Base-by-base conservation (phyloP, 78 protist genomes). In the Cyanophora paradoxa region DNA sequence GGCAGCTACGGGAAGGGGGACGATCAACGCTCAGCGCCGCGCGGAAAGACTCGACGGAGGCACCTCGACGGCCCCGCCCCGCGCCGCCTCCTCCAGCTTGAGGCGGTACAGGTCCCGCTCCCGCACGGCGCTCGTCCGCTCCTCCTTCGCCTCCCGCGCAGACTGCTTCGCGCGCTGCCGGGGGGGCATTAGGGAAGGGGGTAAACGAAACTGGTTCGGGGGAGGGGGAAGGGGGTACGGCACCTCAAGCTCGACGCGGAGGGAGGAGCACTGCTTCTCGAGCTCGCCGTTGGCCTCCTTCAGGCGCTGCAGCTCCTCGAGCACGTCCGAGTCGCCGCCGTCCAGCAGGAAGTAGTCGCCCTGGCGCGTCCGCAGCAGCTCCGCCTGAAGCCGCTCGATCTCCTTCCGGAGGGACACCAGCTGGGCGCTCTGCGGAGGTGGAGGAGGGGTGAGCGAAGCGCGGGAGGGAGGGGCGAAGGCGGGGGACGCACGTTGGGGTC, bases 401-500 rank as follows among this genome's bases (percentile, higher is more conserved):
- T 34, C 17, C 56, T 65, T 54, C 33, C 22, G 31, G 30, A 65
- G 14, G 31, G 46, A 22, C 54, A 14, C 54, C 20, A 65, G 71
- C 71, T 65, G 24, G 31, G 71, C 71, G 22, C 41, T 54, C 34
- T 54, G 71, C n/a, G 71, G 56, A 44, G 13, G 52, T 44, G n/a
- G n/a, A n/a, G 52, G 52, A 44, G 13, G 52, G 10, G 52, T 44
- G 52, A 13, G 13, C 13, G 52, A 10, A 44, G 52, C 10, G 52
- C 52, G 52, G n/a, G 52, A 44, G 52, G 10, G 52, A 16, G 52
- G 52, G 13, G 10, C 68, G 30, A 42, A 10, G 68, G 44, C 7
- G 34, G 13, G 30, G 34, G 68, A 30, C 34, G 68, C 39, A 42
- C 30, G 68, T 61, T 61, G 20, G 68, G 68, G 74, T 68, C 74